Percentiles rank a stretch among this genome's conserved stretches.
Conservation (phyloP, 306 rosid species). For the Pyrus pyrifolia region DNA sequence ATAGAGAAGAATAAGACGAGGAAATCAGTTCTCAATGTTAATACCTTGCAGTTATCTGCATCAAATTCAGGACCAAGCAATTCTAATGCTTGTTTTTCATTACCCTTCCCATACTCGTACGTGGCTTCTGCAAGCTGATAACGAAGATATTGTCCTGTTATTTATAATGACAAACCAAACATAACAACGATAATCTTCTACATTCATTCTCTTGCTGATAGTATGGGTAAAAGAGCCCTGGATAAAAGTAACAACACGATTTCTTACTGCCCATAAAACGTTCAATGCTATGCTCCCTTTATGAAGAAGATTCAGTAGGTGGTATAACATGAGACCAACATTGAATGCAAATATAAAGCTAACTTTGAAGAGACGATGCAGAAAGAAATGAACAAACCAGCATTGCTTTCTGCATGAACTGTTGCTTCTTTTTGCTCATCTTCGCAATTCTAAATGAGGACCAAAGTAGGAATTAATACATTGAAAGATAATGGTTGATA, state of each 20-base stretch:
- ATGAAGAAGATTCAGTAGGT: background rate
- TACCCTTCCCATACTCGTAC: constrained; percentile 66
- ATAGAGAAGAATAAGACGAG: background rate
- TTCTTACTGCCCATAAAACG: background rate
- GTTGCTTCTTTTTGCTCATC: constrained; percentile 58
- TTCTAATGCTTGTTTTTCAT: constrained; percentile 44
- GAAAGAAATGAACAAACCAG: constrained; percentile 33
- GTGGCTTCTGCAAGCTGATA: constrained; percentile 85
- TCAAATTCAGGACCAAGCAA: constrained; percentile 71
- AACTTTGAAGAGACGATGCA: background rate
- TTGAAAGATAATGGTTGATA: background rate
- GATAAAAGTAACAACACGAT: background rate
- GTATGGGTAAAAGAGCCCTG: background rate
- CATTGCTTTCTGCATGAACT: constrained; percentile 48
- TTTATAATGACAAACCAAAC: background rate
- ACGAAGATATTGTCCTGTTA: background rate
- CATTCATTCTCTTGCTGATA: background rate
- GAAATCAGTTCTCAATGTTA: constrained; percentile 1
- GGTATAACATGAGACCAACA: background rate
- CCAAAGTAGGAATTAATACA: background rate
- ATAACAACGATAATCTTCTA: background rate
- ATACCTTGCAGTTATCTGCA: constrained; percentile 63
- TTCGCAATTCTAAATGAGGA: constrained; percentile 36
- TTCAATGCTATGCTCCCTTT: background rate
- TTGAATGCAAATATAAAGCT: background rate